These are phyloP conservation scores for Ilyonectria sp. DNA, from an alignment of 2,329 filamentous ascomycete species.

Conservation along the genomic window DNA sequence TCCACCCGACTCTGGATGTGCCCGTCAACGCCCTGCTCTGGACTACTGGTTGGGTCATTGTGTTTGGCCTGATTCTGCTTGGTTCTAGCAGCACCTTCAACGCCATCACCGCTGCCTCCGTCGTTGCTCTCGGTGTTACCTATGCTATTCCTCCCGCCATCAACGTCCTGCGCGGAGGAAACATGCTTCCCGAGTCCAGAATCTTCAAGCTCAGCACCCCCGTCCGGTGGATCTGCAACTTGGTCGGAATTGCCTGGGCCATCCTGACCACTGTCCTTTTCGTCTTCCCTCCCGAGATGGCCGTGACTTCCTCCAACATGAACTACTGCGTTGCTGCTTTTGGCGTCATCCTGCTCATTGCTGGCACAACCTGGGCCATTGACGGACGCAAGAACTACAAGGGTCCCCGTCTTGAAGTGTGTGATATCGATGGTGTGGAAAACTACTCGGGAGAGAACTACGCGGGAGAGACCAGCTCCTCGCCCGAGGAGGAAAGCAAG, in stretches of 20 bases:
- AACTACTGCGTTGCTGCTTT: conserved; percentile 69
- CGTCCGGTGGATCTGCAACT: conserved; percentile 56
- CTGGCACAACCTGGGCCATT: conserved; percentile 61
- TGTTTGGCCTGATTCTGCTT: conserved; percentile 80
- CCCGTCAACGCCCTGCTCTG: conserved; percentile 78
- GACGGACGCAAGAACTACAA: conserved; percentile 65
- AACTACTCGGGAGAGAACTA: conserved; percentile 16
- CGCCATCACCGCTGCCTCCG: conserved; percentile 79
- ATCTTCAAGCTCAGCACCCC: conserved; percentile 55
- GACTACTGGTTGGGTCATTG: conserved; percentile 72
- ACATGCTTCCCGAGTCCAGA: conserved; percentile 70
- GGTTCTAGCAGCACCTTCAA: conserved; percentile 79
- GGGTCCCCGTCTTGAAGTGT: conserved; percentile 51
- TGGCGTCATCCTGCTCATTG: conserved; percentile 62
- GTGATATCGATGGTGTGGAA: conserved; percentile 26
- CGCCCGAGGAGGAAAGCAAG: conserved; percentile 23
- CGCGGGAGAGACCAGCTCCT: conserved; percentile 8
- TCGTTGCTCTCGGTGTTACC: conserved; percentile 80
- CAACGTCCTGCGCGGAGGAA: conserved; percentile 77
- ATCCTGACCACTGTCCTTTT: conserved; percentile 82
- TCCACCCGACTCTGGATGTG: conserved; percentile 74
- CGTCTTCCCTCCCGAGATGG: conserved; percentile 78
- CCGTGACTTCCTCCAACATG: conserved; percentile 78
- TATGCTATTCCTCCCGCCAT: conserved; percentile 83
- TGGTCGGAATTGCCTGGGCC: conserved; percentile 74